phyloP scores from a whole-genome alignment of 148 eudicot species.

The Tetragonia tetragonoides region DNA sequence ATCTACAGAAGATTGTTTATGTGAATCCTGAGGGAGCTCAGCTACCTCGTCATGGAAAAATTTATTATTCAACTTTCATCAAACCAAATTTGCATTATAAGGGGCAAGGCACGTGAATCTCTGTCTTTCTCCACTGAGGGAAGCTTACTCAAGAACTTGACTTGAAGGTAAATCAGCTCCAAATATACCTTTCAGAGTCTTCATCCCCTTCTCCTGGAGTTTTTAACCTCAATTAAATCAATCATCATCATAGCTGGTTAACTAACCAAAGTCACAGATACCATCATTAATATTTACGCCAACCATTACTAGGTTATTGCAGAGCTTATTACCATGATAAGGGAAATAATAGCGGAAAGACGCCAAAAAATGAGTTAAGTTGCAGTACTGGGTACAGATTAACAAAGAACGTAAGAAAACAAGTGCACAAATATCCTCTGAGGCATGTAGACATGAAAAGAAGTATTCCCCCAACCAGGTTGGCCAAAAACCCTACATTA shows the following conservation, averaged over 20 bases:
- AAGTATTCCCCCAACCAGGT: background rate
- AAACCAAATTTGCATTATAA: background rate
- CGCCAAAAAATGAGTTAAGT: background rate
- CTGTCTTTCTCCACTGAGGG: background rate
- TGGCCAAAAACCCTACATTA: background rate
- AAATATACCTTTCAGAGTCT: background rate
- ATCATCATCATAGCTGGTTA: background rate
- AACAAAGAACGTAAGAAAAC: background rate
- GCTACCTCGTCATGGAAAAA: background rate
- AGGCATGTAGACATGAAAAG: background rate
- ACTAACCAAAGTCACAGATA: background rate
- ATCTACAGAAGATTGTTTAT: background rate
- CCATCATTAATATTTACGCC: background rate
- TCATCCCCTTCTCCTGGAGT: background rate
- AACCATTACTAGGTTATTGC: background rate
- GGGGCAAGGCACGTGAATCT: background rate
- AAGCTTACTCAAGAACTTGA: background rate
- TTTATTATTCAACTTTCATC: background rate
- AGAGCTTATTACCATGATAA: background rate
- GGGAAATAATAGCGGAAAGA: background rate
- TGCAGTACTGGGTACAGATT: background rate
- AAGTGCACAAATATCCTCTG: background rate
- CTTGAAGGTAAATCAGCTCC: background rate
- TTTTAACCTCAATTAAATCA: background rate
- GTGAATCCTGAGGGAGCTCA: background rate